Percentiles rank a stretch among this genome's conserved stretches.
Evolutionary conservation across 352 stramenopile species (phyloP).

Genomic region (Globisporangium lucens): DNA sequence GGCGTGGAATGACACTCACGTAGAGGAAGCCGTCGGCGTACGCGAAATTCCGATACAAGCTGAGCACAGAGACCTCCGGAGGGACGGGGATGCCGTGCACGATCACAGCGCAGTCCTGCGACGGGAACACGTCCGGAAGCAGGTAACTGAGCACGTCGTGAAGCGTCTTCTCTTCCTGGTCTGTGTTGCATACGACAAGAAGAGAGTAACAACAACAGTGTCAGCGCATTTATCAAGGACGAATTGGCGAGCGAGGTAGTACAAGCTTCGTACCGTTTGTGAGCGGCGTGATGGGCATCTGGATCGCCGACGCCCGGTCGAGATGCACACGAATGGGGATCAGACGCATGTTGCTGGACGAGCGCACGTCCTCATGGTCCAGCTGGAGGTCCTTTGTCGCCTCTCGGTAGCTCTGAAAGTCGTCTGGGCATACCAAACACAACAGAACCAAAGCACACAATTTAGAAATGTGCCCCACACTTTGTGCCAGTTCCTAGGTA

Average conservation of each 20-base stretch:
- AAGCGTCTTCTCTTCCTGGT: conserved; percentile 37
- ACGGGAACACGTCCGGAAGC: conserved; percentile 60
- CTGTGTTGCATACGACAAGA: conserved; percentile 7
- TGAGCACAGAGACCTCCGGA: conserved; percentile 43
- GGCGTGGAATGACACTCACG: conserved; percentile 29
- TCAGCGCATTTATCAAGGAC: neutral
- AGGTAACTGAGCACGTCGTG: conserved; percentile 51
- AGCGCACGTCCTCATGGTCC: conserved; percentile 31
- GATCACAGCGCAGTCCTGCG: conserved; percentile 23
- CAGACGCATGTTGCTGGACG: conserved; percentile 32
- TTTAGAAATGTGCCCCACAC: too few relatives aligned
- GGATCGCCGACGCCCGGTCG: conserved; percentile 47
- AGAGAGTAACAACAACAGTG: neutral
- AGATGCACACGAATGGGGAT: conserved; percentile 69
- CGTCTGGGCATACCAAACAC: conserved; percentile 21
- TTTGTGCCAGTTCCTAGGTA: too few relatives aligned
- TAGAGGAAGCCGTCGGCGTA: conserved; percentile 84
- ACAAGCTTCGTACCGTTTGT: conserved; percentile 26
- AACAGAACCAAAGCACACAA: neutral
- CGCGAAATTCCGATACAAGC: conserved; percentile 58
- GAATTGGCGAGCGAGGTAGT: neutral
- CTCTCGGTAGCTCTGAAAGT: conserved; percentile 50
- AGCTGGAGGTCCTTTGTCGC: conserved; percentile 49
- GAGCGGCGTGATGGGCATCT: conserved; percentile 66
- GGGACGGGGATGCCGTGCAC: conserved; percentile 62